A percentile compares a stretch with the other conserved stretches of the same genome.
Evolutionary conservation across 2,329 filamentous ascomycete genomes (phyloP).

Genomic region (Botrytis tulipae): DNA sequence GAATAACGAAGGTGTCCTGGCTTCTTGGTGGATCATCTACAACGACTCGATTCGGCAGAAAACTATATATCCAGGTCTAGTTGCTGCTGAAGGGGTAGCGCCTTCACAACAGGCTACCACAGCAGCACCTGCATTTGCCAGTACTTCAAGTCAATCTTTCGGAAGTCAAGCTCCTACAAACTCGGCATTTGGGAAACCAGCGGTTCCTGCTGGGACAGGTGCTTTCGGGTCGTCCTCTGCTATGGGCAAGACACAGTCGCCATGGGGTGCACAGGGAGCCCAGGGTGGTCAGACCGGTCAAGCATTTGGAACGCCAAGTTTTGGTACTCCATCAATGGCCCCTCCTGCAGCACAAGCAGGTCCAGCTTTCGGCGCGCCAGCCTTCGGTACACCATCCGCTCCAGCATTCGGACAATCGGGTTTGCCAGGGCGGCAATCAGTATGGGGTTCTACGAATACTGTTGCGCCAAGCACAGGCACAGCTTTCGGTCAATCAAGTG

Average conservation of each 20-base stretch:
- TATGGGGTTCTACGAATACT: slow-evolving; percentile 48
- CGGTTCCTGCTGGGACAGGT: slow-evolving; percentile 35
- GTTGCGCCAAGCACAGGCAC: slow-evolving; percentile 35
- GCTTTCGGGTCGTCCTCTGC: slow-evolving; percentile 39
- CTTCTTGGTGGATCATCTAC: slow-evolving; percentile 90
- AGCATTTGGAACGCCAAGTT: slow-evolving; percentile 49
- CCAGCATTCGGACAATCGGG: slow-evolving; percentile 40
- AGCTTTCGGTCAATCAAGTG: slow-evolving; percentile 56
- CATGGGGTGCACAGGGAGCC: slow-evolving; percentile 37
- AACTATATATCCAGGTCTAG: slow-evolving; percentile 70
- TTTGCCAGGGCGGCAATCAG: slow-evolving; percentile 50
- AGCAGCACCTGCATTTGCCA: slow-evolving; percentile 34
- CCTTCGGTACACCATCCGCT: slow-evolving; percentile 43
- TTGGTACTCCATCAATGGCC: slow-evolving; percentile 33
- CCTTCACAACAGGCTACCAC: slow-evolving; percentile 32
- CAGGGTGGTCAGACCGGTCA: slow-evolving; percentile 43
- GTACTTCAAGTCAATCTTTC: slow-evolving; percentile 22
- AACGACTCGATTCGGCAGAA: slow-evolving; percentile 77
- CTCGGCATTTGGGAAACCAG: slow-evolving; percentile 39
- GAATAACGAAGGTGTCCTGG: slow-evolving; percentile 84
- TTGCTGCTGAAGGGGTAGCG: slow-evolving; percentile 41
- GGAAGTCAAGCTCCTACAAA: slow-evolving; percentile 15
- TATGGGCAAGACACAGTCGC: slow-evolving; percentile 19
- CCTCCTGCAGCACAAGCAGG: slow-evolving; percentile 32
- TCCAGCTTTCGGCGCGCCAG: slow-evolving; percentile 51